Conservation (phyloP, 768 basidiomycete species). For the Leccinum barrowsii region DNA sequence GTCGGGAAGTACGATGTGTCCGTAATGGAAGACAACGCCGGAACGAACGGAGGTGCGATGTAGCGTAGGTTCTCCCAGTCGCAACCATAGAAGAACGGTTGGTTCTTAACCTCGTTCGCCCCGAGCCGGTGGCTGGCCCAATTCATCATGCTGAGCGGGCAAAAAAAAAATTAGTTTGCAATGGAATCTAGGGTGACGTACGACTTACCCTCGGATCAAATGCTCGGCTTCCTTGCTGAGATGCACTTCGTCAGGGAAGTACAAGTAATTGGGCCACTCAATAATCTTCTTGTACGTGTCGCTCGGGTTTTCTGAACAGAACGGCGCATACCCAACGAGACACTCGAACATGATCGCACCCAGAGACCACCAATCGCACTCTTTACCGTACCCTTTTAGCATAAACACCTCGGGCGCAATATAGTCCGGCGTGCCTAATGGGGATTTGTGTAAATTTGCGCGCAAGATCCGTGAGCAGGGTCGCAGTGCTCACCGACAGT, state of each 20-base stretch:
- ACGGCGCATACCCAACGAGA: slow-evolving; percentile 95
- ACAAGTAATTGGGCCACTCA: slow-evolving; percentile 88
- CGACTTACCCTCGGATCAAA: slow-evolving; percentile 72
- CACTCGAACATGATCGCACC: slow-evolving; percentile 99
- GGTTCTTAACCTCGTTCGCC: slow-evolving; percentile 85
- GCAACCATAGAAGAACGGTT: slow-evolving; percentile 93
- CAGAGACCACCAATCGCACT: slow-evolving; percentile 99
- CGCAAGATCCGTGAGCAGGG: not conserved
- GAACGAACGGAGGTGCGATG: slow-evolving; percentile 95
- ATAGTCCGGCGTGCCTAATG: slow-evolving; percentile 43
- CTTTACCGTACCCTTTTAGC: slow-evolving; percentile 96
- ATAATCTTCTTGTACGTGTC: slow-evolving; percentile 99
- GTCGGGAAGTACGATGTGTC: slow-evolving; percentile 98
- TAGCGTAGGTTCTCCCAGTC: slow-evolving; percentile 91
- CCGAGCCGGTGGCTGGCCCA: slow-evolving; percentile 73
- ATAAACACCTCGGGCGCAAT: slow-evolving; percentile 98
- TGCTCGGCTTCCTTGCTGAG: slow-evolving; percentile 91
- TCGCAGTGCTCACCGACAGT: slow-evolving; percentile 52
- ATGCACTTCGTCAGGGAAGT: slow-evolving; percentile 93
- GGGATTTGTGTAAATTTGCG: not conserved
- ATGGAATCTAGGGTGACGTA: not conserved
- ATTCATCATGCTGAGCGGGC: slow-evolving; percentile 69
- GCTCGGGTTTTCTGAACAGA: slow-evolving; percentile 94
- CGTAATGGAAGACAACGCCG: slow-evolving; percentile 85
- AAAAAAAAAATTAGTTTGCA: slow-evolving; percentile 1